Evolutionary conservation across 371 early-diverging fungal genomes (phyloP), one percentile per base, ranked within the genome.

Genomic region (Mortierella sp.): DNA sequence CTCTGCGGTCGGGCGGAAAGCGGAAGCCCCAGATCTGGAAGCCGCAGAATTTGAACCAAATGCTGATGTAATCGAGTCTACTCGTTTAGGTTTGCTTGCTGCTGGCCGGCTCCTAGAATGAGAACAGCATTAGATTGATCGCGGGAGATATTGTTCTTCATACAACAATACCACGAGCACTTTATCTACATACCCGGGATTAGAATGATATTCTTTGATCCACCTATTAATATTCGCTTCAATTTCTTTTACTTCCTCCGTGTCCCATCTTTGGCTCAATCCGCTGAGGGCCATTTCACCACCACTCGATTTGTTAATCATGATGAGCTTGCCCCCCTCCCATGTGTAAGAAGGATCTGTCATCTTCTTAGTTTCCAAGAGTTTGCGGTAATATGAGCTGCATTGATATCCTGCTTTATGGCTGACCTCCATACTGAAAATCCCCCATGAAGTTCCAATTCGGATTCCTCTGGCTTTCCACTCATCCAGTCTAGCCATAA

Each of bases 361-460:
- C 8, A 91, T 55, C 57, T 72, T 85, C 8, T 85, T 83, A 10
- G 84, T 83, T 47, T 82, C 76, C 13, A 91, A 75, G 0, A 91
- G 73, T 43, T 84, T 88, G 3, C 90, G 83, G 66, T 91, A 89
- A 49, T 89, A 88, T 15, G 86, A 83, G 78, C 90, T 91, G 70
- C 91, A 91, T 63, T 89, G 90, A 61, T 91, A 91, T 23, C 91
- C 91, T 9, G 89, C 90, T 67, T 89, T 84, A 59, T 89, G 87
- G 13, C 87, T 86, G 55, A 91, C 86, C 2, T 79, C 80, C 72
- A 78, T 78, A 64, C 89, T 88, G 66, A 91, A 89, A 19, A 89
- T 51, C 0, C 91, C 91, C 91, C 91, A 91, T 0, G 87, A 82
- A 3, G 85, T 76, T 22, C 91, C 91, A 35, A 89, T 85, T 28